Percentiles rank a stretch among this genome's conserved stretches.
Conservation (phyloP, 805 yeast genomes). For the Saccharomycopsis capsularis region DNA sequence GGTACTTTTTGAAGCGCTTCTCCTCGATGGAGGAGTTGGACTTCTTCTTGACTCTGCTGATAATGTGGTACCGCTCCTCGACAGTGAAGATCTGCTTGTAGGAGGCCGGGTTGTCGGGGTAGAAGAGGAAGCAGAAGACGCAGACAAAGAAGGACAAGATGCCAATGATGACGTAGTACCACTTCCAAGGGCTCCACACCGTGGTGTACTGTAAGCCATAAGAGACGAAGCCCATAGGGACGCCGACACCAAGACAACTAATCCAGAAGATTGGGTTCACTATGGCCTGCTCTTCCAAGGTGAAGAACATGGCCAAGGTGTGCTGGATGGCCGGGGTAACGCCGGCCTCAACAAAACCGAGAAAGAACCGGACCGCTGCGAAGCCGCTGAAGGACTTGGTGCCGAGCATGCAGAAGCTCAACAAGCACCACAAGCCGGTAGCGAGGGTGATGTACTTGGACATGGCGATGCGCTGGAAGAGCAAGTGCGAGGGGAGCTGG, state of each 20-base stretch:
- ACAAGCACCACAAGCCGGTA: constrained; percentile 36
- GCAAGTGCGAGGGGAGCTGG: constrained; percentile 31
- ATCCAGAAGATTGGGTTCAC: constrained; percentile 41
- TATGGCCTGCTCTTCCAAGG: constrained; percentile 35
- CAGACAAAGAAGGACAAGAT: constrained; percentile 41
- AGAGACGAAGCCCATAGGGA: constrained; percentile 39
- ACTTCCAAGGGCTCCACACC: constrained; percentile 36
- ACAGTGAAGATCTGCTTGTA: constrained; percentile 40
- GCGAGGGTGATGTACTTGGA: constrained; percentile 34
- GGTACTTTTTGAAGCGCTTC: constrained; percentile 40
- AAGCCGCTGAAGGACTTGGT: constrained; percentile 28
- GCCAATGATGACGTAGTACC: constrained; percentile 51
- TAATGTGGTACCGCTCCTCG: constrained; percentile 46
- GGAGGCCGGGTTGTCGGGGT: constrained; percentile 52
- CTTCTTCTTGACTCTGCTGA: constrained; percentile 35
- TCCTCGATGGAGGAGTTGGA: constrained; percentile 40
- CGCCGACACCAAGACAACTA: constrained; percentile 35
- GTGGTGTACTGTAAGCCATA: constrained; percentile 31
- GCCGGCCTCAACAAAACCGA: constrained; percentile 43
- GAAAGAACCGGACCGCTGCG: constrained; percentile 26
- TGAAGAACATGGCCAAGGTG: constrained; percentile 39
- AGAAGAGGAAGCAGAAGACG: constrained; percentile 32
- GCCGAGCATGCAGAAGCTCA: constrained; percentile 20
- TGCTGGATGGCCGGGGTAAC: constrained; percentile 39
- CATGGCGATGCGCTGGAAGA: constrained; percentile 39